A percentile compares a stretch with the other conserved stretches of the same genome.
phyloP scores from a whole-genome alignment of 208 protist species.

The Porcisia hertigi region DNA sequence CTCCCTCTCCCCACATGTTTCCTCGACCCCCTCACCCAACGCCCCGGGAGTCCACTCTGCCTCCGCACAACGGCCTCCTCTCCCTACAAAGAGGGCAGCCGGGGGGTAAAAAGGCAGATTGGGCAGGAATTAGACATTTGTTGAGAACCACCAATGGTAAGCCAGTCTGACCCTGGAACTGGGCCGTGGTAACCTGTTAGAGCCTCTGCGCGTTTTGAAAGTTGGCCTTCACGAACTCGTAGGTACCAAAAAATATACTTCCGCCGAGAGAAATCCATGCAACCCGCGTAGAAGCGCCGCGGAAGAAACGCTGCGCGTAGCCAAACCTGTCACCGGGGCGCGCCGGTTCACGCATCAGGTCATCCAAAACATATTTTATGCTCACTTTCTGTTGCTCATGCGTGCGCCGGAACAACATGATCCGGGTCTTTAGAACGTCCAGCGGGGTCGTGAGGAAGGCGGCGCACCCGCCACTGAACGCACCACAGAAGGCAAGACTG shows the following conservation, averaged over 20 bases:
- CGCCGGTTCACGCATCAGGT: constrained; percentile 52
- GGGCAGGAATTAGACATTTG: background rate
- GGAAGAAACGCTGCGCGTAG: constrained; percentile 76
- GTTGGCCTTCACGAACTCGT: constrained; percentile 63
- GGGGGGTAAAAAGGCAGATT: background rate
- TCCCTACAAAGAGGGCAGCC: background rate
- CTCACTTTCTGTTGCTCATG: constrained; percentile 13
- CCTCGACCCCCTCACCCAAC: background rate
- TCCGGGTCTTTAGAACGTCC: constrained; percentile 93
- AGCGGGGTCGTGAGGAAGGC: constrained; percentile 92
- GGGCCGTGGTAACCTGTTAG: background rate
- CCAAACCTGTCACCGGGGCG: constrained; percentile 73
- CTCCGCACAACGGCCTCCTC: background rate
- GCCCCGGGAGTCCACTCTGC: background rate
- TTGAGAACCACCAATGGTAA: background rate
- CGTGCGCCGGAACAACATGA: constrained; percentile 74
- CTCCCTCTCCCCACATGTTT: background rate
- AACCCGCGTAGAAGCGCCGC: constrained; percentile 81
- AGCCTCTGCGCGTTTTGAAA: constrained; percentile 8
- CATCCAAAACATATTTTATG: constrained; percentile 42
- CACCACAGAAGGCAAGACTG: constrained; percentile 74
- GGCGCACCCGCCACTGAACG: constrained; percentile 79
- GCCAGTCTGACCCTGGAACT: background rate
- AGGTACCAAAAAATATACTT: constrained; percentile 91
- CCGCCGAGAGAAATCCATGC: constrained; percentile 92